phyloP scores from a whole-genome alignment of 257 asterid genomes.

The Solanum arcanum region DNA sequence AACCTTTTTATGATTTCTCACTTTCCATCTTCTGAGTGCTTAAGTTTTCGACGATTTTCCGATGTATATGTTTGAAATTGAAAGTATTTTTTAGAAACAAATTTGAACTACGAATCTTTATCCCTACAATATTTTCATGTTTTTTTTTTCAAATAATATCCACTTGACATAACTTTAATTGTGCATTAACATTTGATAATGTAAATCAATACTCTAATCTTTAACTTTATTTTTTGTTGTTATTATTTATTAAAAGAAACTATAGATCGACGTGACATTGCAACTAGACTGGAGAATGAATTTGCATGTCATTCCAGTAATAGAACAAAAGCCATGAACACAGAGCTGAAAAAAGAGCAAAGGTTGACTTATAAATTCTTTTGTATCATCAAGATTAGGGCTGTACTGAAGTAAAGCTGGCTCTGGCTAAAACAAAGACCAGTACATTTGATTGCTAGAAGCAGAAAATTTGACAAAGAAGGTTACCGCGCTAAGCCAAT shows the following conservation, averaged over 20 bases:
- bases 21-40: neutral
- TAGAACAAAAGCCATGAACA: neutral
- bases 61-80: too few relatives aligned
- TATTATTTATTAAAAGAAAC: neutral
- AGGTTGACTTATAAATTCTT: neutral
- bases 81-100: too few relatives aligned
- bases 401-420: neutral
- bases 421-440: neutral
- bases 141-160: too few relatives aligned
- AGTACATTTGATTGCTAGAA: neutral
- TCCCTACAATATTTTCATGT: too few relatives aligned
- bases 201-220: neutral
- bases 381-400: neutral
- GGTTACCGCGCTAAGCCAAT: neutral
- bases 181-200: neutral
- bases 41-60: neutral
- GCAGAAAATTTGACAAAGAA: neutral
- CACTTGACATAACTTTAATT: too few relatives aligned
- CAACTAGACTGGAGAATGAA: neutral
- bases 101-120: neutral
- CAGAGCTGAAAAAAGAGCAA: neutral
- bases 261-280: neutral
- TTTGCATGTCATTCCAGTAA: neutral
- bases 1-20: neutral
- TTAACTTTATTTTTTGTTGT: neutral